A percentile compares a stretch with the other conserved stretches of the same genome.
These are phyloP conservation scores for Daldinia grandis DNA, from an alignment of 495 filamentous ascomycete genomes.

Conservation along the genomic window DNA sequence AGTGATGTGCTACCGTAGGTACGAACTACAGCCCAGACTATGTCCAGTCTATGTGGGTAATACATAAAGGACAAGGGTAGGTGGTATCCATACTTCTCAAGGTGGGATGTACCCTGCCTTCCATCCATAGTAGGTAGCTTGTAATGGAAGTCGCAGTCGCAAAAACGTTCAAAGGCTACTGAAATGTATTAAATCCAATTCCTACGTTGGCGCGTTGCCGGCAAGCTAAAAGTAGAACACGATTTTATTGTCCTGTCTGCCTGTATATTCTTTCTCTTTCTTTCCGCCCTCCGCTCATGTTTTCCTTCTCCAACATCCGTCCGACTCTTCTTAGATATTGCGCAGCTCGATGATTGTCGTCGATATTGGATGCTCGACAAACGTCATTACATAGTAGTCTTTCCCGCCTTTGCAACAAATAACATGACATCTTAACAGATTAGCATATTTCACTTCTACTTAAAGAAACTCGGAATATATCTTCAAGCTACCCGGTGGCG, in stretches of 20 bases:
- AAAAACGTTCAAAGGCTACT: constrained; percentile 26
- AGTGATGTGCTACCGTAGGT: background rate
- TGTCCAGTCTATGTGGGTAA: background rate
- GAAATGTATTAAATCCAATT: constrained; percentile 6
- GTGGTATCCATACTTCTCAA: background rate
- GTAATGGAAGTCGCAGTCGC: constrained; percentile 25
- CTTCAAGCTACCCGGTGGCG: constrained; percentile 8
- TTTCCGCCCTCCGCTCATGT: background rate
- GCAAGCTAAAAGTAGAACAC: constrained; percentile 36
- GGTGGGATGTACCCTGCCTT: constrained; percentile 27
- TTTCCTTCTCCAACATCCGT: constrained; percentile 23
- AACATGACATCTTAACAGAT: constrained; percentile 16
- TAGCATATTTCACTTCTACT: background rate
- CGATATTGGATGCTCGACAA: background rate
- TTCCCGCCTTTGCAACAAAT: constrained; percentile 5
- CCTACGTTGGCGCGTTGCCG: constrained; percentile 18
- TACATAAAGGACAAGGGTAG: background rate
- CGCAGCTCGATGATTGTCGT: background rate
- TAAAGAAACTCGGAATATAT: background rate
- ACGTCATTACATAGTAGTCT: background rate
- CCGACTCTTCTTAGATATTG: constrained; percentile 4
- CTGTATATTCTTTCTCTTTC: constrained; percentile 10
- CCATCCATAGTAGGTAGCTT: background rate
- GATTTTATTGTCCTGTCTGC: constrained; percentile 5
- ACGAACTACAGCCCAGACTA: background rate